Evolutionary conservation across 768 basidiomycete species (phyloP).

Genomic region (Rhizopogon salebrosus): DNA sequence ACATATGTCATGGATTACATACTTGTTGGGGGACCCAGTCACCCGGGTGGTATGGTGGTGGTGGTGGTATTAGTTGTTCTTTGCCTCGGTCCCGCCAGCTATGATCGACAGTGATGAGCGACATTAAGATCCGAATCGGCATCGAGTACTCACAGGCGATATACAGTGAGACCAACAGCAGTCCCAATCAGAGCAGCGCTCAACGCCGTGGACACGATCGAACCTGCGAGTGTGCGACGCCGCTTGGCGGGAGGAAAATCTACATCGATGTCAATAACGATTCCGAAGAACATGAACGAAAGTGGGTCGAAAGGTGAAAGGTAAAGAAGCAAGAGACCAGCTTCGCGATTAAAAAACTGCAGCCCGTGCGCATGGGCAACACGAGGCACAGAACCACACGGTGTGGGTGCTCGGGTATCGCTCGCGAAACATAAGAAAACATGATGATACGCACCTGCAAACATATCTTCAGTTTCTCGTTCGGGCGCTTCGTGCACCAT

Average conservation of each 20-base stretch:
- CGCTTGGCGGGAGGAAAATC: slow-evolving; percentile 75
- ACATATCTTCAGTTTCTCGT: slow-evolving; percentile 41
- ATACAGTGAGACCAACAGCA: slow-evolving; percentile 83
- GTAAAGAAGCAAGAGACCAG: slow-evolving; percentile 7
- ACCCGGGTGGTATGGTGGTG: slow-evolving; percentile 63
- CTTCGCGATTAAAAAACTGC: slow-evolving; percentile 8
- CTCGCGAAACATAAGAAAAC: slow-evolving; percentile 15
- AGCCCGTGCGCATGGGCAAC: slow-evolving; percentile 10
- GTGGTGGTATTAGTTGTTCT: slow-evolving; percentile 44
- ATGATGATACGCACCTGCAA: slow-evolving; percentile 33
- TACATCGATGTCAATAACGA: slow-evolving; percentile 51
- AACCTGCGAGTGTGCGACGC: slow-evolving; percentile 75
- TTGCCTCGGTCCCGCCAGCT: slow-evolving; percentile 81
- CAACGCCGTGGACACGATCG: slow-evolving; percentile 78
- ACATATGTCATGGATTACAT: background rate
- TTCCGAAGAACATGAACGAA: slow-evolving; percentile 28
- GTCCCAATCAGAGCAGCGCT: slow-evolving; percentile 83
- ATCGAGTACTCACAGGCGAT: slow-evolving; percentile 62
- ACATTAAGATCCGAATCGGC: background rate
- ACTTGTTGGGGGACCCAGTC: slow-evolving; percentile 45
- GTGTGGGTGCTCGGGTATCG: slow-evolving; percentile 19
- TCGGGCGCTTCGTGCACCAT: slow-evolving; percentile 26
- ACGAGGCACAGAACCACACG: slow-evolving; percentile 17
- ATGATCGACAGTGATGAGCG: background rate
- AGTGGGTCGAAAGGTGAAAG: slow-evolving; percentile 9